Conservation (phyloP, 140 eudicot genomes). For the Anethum foeniculum region DNA sequence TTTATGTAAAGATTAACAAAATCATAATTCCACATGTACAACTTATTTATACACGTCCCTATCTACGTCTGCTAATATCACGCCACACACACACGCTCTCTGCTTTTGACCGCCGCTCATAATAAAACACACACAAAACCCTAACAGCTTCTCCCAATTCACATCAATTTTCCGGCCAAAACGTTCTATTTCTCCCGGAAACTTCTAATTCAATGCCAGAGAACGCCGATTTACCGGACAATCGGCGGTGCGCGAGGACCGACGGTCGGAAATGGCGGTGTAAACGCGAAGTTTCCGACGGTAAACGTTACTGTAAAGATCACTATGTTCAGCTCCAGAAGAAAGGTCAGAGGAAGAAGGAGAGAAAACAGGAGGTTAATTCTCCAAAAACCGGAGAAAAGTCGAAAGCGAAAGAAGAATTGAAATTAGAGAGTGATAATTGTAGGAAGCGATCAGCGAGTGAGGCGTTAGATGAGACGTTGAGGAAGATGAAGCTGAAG, state of each 20-base stretch:
- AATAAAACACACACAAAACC: conserved; percentile 3
- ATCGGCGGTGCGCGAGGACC: conserved; percentile 57
- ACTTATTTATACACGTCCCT: not conserved
- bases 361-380: conserved; percentile 20
- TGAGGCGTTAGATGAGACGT: conserved; percentile 69
- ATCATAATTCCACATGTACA: not conserved
- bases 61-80: not conserved
- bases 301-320: conserved; percentile 60
- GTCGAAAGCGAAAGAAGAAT: not conserved
- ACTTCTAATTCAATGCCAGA: conserved; percentile 27
- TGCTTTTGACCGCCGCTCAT: not conserved
- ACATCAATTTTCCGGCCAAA: not conserved
- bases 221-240: conserved; percentile 39
- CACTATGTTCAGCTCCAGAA: conserved; percentile 69
- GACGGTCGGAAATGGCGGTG: conserved; percentile 98
- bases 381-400: conserved; percentile 11
- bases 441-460: conserved; percentile 23
- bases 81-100: not conserved
- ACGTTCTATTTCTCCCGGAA: conserved; percentile 1
- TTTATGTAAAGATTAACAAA: not conserved
- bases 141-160: not conserved
- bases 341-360: conserved; percentile 63
- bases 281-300: conserved; percentile 56
- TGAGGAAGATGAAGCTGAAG: conserved; percentile 69
- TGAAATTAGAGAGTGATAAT: conserved; percentile 12